phyloP scores from a whole-genome alignment of 2,329 filamentous ascomycete species.

The Leptographium lundbergii region DNA sequence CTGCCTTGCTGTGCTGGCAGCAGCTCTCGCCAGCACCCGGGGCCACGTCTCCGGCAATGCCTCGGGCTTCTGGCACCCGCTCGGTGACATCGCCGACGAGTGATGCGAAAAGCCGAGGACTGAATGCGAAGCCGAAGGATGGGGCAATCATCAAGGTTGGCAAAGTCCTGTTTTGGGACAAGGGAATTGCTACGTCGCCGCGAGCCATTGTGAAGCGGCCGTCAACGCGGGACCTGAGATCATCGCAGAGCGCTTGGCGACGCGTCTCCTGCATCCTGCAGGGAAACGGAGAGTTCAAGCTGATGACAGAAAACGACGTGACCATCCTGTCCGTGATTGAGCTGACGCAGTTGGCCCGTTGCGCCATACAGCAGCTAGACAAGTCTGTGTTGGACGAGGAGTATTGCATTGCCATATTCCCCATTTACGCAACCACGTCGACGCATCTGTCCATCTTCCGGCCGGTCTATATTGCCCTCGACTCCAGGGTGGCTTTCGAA shows the following conservation, averaged over 20 bases:
- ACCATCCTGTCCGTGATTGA: slow-evolving; percentile 72
- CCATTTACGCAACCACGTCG: slow-evolving; percentile 70
- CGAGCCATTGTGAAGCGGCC: slow-evolving; percentile 43
- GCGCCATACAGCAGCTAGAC: slow-evolving; percentile 81
- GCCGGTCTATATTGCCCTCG: slow-evolving; percentile 81
- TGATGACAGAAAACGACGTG: slow-evolving; percentile 77
- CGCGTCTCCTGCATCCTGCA: slow-evolving; percentile 85
- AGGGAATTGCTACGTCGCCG: slow-evolving; percentile 44
- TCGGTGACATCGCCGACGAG: slow-evolving; percentile 23
- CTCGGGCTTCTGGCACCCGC: slow-evolving; percentile 21
- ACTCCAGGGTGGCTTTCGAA: slow-evolving; percentile 82
- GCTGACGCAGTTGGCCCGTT: slow-evolving; percentile 76
- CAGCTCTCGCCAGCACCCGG: slow-evolving; percentile 45
- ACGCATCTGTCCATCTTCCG: slow-evolving; percentile 63
- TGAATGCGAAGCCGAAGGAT: slow-evolving; percentile 43
- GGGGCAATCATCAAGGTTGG: slow-evolving; percentile 89
- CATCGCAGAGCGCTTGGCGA: slow-evolving; percentile 57
- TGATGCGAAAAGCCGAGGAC: slow-evolving; percentile 25
- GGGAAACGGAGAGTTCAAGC: slow-evolving; percentile 87
- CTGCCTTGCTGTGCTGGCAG: slow-evolving; percentile 71
- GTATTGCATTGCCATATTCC: slow-evolving; percentile 90
- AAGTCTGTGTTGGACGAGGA: slow-evolving; percentile 84
- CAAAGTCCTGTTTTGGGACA: slow-evolving; percentile 85
- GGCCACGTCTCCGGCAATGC: slow-evolving; percentile 22
- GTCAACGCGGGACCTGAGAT: slow-evolving; percentile 43